Conservation (phyloP, 2,329 filamentous ascomycete species). For the Pyrenochaeta sp. region DNA sequence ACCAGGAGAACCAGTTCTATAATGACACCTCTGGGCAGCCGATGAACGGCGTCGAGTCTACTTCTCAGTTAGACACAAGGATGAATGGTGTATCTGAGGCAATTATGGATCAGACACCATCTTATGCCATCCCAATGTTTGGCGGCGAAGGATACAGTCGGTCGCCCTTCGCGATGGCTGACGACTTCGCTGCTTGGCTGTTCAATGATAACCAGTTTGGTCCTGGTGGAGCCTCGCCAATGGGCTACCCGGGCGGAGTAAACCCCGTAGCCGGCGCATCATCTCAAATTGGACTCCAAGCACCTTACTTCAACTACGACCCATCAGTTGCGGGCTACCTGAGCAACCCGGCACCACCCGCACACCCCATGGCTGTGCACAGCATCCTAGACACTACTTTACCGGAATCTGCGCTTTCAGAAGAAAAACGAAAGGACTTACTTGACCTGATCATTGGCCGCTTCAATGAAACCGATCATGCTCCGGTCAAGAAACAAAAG, state of each 20-base stretch:
- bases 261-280: constrained; percentile 51
- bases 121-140: constrained; percentile 83
- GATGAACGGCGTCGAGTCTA: constrained; percentile 51
- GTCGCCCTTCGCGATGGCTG: constrained; percentile 86
- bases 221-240: constrained; percentile 47
- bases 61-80: constrained; percentile 41
- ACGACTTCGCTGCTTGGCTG: constrained; percentile 86
- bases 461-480: constrained; percentile 82
- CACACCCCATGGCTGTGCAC: constrained; percentile 89
- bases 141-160: constrained; percentile 83
- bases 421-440: constrained; percentile 85
- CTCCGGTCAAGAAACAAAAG: constrained; percentile 76
- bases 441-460: constrained; percentile 81
- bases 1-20: constrained; percentile 48
- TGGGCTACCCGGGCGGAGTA: constrained; percentile 43
- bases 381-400: constrained; percentile 82
- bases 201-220: constrained; percentile 73
- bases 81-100: constrained; percentile 49
- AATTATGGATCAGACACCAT: constrained; percentile 56
- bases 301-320: constrained; percentile 61
- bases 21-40: constrained; percentile 46
- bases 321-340: constrained; percentile 59
- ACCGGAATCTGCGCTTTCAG: constrained; percentile 81
- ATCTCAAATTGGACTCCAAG: constrained; percentile 55
- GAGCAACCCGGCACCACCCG: constrained; percentile 61